phyloP scores from a whole-genome alignment of 129 eudicot genomes.

The Logfia minima region DNA sequence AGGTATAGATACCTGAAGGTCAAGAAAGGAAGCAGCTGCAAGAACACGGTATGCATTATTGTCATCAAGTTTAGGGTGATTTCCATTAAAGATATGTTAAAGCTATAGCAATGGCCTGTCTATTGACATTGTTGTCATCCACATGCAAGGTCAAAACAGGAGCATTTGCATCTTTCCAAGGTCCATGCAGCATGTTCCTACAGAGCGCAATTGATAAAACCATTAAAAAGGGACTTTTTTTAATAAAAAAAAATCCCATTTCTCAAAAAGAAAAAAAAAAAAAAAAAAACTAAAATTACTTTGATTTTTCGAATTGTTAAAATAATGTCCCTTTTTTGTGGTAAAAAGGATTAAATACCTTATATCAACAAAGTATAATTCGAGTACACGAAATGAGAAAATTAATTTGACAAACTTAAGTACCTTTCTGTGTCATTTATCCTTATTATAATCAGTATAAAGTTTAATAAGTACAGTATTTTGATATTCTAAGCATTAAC shows the following conservation, averaged over 20 bases:
- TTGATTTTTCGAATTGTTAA: background rate
- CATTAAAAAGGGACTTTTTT: background rate
- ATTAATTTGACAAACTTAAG: no score
- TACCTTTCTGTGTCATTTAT: background rate
- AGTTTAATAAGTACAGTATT: background rate
- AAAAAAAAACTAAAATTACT: no score
- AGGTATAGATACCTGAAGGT: constrained; percentile 75
- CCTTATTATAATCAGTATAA: background rate
- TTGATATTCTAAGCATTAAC: background rate
- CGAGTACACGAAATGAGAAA: no score
- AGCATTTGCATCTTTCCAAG: constrained; percentile 92
- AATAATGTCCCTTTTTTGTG: background rate
- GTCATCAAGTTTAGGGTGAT: constrained; percentile 92
- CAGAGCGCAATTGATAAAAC: constrained; percentile 10
- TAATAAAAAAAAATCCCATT: background rate
- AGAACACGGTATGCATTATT: constrained; percentile 94
- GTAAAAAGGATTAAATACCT: no score
- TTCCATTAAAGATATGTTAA: constrained; percentile 94
- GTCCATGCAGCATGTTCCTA: constrained; percentile 99
- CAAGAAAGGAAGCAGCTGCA: constrained; percentile 99
- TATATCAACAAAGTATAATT: no score
- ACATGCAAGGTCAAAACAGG: constrained; percentile 74
- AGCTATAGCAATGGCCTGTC: constrained; percentile 87
- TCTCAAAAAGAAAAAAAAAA: no score
- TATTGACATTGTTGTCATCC: constrained; percentile 86